These are phyloP conservation scores for Pleurotus tuoliensis DNA, from an alignment of 768 basidiomycete species.

Conservation along the genomic window DNA sequence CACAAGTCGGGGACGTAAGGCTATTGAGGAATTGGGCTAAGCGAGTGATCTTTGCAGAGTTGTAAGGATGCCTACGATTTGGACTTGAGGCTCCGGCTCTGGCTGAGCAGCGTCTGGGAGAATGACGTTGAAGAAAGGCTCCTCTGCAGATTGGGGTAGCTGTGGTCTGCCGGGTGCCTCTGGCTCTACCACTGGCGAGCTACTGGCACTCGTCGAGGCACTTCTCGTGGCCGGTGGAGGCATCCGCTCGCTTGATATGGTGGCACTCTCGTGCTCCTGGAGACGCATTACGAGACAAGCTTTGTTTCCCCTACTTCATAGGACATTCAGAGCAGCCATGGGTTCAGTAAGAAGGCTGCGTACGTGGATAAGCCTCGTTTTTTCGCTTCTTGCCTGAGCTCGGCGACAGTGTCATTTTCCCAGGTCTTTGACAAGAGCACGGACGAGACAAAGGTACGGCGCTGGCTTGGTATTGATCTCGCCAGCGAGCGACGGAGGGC, in stretches of 20 bases:
- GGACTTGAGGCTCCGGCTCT: constrained; percentile 38
- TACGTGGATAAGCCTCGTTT: constrained; percentile 54
- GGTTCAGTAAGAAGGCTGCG: constrained; percentile 16
- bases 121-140: constrained; percentile 40
- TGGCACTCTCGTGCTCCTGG: constrained; percentile 42
- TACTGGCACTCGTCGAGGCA: constrained; percentile 18
- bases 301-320: constrained; percentile 55
- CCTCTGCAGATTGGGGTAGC: constrained; percentile 22
- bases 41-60: constrained; percentile 8
- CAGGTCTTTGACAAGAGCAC: constrained; percentile 54
- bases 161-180: constrained; percentile 39
- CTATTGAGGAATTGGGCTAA: constrained; percentile 26
- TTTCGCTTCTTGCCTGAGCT: constrained; percentile 52
- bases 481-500: constrained; percentile 12
- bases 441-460: constrained; percentile 45
- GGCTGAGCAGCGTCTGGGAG: constrained; percentile 55
- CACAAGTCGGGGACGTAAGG: constrained; percentile 47
- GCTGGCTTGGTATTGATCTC: constrained; percentile 8
- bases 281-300: constrained; percentile 50
- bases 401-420: constrained; percentile 46
- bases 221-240: constrained; percentile 21
- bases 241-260: constrained; percentile 14
- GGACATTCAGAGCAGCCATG: constrained; percentile 7
- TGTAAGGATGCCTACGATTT: constrained; percentile 42
- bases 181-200: constrained; percentile 20